These are phyloP conservation scores for Kuraishia borneana DNA, from an alignment of 805 yeast species.

Conservation along the genomic window DNA sequence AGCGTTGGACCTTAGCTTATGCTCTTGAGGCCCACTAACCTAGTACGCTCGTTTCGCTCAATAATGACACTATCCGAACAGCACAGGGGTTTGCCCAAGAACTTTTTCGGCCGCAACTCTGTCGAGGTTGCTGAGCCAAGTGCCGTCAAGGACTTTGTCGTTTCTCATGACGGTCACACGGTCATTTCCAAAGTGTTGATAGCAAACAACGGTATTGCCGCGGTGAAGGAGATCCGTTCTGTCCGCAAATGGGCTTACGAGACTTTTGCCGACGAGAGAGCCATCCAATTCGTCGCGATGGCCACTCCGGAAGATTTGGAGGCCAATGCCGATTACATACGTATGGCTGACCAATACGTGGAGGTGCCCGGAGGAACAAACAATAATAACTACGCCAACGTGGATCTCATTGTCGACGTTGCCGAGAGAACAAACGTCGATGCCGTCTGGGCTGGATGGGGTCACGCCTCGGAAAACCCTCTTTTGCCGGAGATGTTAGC, in stretches of 20 bases:
- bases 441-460: slow-evolving; percentile 99
- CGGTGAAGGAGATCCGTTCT: slow-evolving; percentile 95
- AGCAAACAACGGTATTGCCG: slow-evolving; percentile 99
- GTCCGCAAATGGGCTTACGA: slow-evolving; percentile 99
- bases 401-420: slow-evolving; percentile 89
- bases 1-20: too few relatives aligned
- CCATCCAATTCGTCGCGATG: slow-evolving; percentile 93
- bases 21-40: too few relatives aligned
- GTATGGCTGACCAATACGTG: slow-evolving; percentile 98
- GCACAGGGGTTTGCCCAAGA: slow-evolving; percentile 40
- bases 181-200: slow-evolving; percentile 81
- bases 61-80: neutral
- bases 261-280: slow-evolving; percentile 93
- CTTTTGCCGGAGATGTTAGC: slow-evolving; percentile 87
- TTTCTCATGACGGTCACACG: slow-evolving; percentile 85
- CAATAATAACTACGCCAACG: slow-evolving; percentile 97
- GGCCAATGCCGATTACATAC: slow-evolving; percentile 94
- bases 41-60: neutral
- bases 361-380: slow-evolving; percentile 99
- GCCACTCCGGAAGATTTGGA: slow-evolving; percentile 99
- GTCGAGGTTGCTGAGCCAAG: slow-evolving; percentile 70
- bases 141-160: slow-evolving; percentile 73
- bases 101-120: slow-evolving; percentile 78
- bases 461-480: slow-evolving; percentile 99
- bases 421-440: slow-evolving; percentile 96